Evolutionary conservation across 2,329 filamentous ascomycete species (phyloP), one percentile per base, ranked within the genome.

Genomic region (Colletotrichum sp.): DNA sequence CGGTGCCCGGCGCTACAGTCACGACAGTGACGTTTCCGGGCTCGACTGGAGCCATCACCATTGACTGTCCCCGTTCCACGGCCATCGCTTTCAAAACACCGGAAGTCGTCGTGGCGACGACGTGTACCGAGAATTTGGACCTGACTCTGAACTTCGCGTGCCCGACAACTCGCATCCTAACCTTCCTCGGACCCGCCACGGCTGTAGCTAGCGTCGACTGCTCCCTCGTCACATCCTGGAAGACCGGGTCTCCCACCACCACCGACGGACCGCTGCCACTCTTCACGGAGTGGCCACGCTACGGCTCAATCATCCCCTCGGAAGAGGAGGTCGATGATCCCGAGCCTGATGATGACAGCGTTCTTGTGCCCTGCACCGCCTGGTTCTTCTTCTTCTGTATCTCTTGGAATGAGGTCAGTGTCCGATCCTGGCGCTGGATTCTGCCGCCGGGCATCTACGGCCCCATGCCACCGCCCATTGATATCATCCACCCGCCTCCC

Each of bases 351-450:
- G 59, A 76, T 18, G 63, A 76, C 32, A 77, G 75, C 28, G 77
- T 77, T 8, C 26, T 59, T 21, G 69, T 76, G 24, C 75, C 77
- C 32, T 78, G 77, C 63, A 67, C 36, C 14, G 30, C 72, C 9
- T 77, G 77, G 77, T 78, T 78, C 65, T 79, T 78, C 69, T 77
- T 76, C 64, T 36, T 78, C 48, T 79, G 77, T 52, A 78, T 79
- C 55, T 74, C 67, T 14, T 78, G 77, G 67, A 73, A 56, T 48
- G 63, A 71, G 3, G 13, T 69, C 21, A 56, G 73, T n/a, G 65
- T 78, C n/a, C 74, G 21, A 9, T 58, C 55, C 21, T 58, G 55
- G 21, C 26, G 14, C 24, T 61, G 58, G 58, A 73, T 71, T n/a
- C 52, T 77, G 36, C 77, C 73, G 14, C 75, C 75, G 3, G 77